These are phyloP conservation scores for Protoeuglena noctilucae DNA, from an alignment of 139 green algal species.

Conservation along the genomic window DNA sequence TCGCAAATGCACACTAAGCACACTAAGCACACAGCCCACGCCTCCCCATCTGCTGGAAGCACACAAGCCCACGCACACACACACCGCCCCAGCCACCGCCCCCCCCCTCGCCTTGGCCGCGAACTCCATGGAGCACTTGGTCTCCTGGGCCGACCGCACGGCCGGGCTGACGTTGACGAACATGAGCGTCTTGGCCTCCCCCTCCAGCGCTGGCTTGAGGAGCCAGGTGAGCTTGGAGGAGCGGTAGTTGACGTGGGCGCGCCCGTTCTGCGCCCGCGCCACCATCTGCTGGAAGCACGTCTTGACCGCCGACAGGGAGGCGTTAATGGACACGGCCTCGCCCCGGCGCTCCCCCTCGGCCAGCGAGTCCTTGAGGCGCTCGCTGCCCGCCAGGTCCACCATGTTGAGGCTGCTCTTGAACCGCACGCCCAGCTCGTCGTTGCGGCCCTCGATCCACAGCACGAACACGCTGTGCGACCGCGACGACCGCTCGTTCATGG, in stretches of 20 bases:
- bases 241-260: conserved; percentile 16
- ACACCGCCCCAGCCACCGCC: too few relatives aligned
- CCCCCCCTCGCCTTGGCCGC: too few relatives aligned
- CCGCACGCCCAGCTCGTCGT: too few relatives aligned
- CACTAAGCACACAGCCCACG: too few relatives aligned
- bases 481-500: too few relatives aligned
- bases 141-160: conserved; percentile 3
- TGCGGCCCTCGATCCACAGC: too few relatives aligned
- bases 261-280: conserved; percentile 1
- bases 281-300: conserved; percentile 11
- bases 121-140: conserved; percentile 9
- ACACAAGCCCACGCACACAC: too few relatives aligned
- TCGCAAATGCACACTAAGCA: too few relatives aligned
- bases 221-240: conserved; percentile 18
- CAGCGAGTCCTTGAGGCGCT: conserved; percentile 18
- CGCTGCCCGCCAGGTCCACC: conserved; percentile 22
- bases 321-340: conserved; percentile 13
- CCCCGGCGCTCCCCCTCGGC: conserved; percentile 9
- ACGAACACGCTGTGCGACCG: too few relatives aligned
- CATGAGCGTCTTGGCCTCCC: conserved; percentile 23
- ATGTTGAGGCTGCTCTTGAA: conserved; percentile 14
- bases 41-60: too few relatives aligned
- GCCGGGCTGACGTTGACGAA: conserved; percentile 13
- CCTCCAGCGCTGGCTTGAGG: conserved; percentile 12
- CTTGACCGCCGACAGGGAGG: conserved; percentile 9